A percentile compares a stretch with the other conserved stretches of the same genome.
Conservation (phyloP, 306 rosid genomes). For the Gastrolobium bilobum region DNA sequence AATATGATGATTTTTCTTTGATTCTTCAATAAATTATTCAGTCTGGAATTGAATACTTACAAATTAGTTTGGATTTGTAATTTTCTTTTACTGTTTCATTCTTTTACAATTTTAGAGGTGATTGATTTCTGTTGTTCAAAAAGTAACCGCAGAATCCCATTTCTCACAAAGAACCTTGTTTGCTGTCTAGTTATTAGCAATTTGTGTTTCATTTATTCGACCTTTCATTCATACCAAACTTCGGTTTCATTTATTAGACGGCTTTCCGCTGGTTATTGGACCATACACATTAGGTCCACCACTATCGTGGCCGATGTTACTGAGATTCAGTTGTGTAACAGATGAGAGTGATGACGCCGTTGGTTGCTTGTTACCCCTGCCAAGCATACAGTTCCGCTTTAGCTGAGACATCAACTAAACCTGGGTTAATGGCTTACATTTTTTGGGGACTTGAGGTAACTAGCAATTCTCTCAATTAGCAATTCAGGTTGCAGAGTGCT, state of each 20-base stretch:
- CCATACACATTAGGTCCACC: not conserved
- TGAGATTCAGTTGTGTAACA: not conserved
- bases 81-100: not conserved
- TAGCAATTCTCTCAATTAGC: too few relatives aligned
- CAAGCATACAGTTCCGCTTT: not conserved
- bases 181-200: not conserved
- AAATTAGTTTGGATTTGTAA: not conserved
- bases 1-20: not conserved
- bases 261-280: not conserved
- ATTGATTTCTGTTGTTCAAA: not conserved
- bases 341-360: not conserved
- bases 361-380: not conserved
- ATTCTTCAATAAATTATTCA: not conserved
- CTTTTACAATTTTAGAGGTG: not conserved
- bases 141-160: not conserved
- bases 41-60: not conserved
- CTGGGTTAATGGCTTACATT: too few relatives aligned
- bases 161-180: not conserved
- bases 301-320: not conserved
- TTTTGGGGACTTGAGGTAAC: too few relatives aligned
- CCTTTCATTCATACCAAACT: not conserved
- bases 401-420: not conserved
- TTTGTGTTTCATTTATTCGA: not conserved
- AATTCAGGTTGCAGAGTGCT: too few relatives aligned
- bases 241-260: not conserved